Conservation (phyloP, 805 yeast species). For the Candida ficus region DNA sequence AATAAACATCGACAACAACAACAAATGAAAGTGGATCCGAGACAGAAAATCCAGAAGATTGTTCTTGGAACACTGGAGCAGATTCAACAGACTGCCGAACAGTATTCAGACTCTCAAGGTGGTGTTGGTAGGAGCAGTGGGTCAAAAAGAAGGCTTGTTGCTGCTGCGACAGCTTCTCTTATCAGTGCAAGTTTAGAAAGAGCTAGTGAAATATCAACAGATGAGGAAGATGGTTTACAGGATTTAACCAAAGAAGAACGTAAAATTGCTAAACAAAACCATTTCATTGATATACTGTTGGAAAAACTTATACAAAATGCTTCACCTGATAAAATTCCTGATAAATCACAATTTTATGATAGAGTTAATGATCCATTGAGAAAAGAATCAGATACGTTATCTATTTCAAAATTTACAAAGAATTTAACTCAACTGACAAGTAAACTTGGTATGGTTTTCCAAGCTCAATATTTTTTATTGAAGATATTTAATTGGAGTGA, state of each 20-base stretch:
- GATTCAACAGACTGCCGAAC: conserved; percentile 7
- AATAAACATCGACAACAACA: not conserved
- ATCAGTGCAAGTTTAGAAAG: conserved; percentile 41
- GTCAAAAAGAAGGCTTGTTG: conserved; percentile 24
- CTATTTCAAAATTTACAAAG: conserved; percentile 48
- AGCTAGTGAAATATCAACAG: conserved; percentile 18
- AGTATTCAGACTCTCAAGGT: conserved; percentile 2
- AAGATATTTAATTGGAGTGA: conserved; percentile 68
- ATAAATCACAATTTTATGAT: conserved; percentile 36
- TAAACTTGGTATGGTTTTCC: conserved; percentile 52
- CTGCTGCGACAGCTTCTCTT: conserved; percentile 40
- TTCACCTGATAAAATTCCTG: conserved; percentile 44
- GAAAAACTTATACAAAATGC: conserved; percentile 48
- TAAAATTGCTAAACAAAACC: conserved; percentile 27
- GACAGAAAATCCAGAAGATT: not conserved
- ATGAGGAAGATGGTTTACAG: conserved; percentile 22
- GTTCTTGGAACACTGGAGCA: conserved; percentile 2
- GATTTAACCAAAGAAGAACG: conserved; percentile 11
- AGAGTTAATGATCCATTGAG: conserved; percentile 42
- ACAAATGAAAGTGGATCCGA: not conserved
- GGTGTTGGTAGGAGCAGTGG: not conserved
- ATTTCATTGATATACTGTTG: conserved; percentile 54
- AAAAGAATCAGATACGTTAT: conserved; percentile 44
- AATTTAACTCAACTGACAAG: conserved; percentile 55
- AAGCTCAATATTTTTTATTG: conserved; percentile 54